Percentiles rank a stretch among this genome's conserved stretches.
phyloP scores from a whole-genome alignment of 148 eudicot genomes.

The Amaranthus hypochondriacus region DNA sequence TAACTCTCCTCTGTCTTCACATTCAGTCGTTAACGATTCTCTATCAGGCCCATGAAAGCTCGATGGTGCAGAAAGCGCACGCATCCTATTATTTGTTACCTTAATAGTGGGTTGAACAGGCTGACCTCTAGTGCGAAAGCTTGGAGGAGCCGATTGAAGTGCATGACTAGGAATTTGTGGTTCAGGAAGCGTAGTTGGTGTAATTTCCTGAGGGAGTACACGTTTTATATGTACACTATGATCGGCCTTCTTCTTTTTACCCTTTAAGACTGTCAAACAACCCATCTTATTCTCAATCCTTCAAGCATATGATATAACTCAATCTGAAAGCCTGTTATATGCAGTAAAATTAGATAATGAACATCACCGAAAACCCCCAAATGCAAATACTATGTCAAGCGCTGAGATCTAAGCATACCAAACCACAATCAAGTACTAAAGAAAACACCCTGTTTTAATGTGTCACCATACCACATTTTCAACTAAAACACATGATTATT shows the following conservation, averaged over 20 bases:
- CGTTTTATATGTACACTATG: slow-evolving; percentile 44
- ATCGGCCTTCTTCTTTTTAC: slow-evolving; percentile 76
- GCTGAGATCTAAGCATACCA: not conserved
- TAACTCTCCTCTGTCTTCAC: slow-evolving; percentile 59
- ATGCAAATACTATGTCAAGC: not conserved
- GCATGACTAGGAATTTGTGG: slow-evolving; percentile 48
- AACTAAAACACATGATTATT: not conserved
- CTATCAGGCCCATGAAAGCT: slow-evolving; percentile 66
- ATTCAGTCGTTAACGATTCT: slow-evolving; percentile 53
- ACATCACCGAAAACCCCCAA: not conserved
- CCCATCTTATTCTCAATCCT: slow-evolving; percentile 54
- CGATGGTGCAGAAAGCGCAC: slow-evolving; percentile 82
- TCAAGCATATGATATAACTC: slow-evolving; percentile 26
- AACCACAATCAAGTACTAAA: not conserved
- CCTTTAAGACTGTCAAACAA: slow-evolving; percentile 68
- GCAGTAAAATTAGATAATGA: not conserved
- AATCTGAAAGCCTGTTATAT: slow-evolving; percentile 22
- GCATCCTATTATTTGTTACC: slow-evolving; percentile 33
- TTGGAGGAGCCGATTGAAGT: slow-evolving; percentile 85
- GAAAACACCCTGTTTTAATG: not conserved
- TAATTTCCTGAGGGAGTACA: slow-evolving; percentile 59
- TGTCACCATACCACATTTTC: not conserved
- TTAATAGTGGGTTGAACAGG: slow-evolving; percentile 39
- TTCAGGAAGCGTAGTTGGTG: slow-evolving; percentile 70
- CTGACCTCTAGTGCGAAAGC: slow-evolving; percentile 60